A percentile compares a stretch with the other conserved stretches of the same genome.
Conservation (phyloP, 108 stramenopile species). For the Asterionellopsis glacialis region DNA sequence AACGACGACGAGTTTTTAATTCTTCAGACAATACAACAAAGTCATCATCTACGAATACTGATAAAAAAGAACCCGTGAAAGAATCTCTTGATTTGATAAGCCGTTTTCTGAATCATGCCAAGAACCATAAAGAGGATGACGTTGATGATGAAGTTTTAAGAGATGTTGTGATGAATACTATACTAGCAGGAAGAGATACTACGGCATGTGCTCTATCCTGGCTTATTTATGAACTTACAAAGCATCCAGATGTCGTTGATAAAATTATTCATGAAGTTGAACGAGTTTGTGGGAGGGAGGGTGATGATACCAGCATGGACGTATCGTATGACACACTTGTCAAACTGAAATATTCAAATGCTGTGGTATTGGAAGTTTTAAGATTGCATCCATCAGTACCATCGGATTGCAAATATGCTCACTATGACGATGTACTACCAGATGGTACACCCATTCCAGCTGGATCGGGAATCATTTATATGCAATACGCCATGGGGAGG, state of each 20-base stretch:
- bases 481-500: constrained; percentile 31
- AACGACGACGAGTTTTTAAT: too few species aligned
- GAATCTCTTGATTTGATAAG: too few species aligned
- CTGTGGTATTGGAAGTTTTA: constrained; percentile 32
- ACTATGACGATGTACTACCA: constrained; percentile 36
- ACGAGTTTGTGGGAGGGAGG: constrained; percentile 7
- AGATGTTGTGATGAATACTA: constrained; percentile 41
- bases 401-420: constrained; percentile 23
- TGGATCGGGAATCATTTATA: constrained; percentile 22
- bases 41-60: too few species aligned
- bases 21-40: too few species aligned
- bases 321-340: background rate
- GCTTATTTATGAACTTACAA: constrained; percentile 34
- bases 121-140: too few species aligned
- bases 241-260: constrained; percentile 20
- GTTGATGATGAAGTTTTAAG: constrained; percentile 23
- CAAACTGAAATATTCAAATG: constrained; percentile 24
- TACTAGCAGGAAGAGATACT: constrained; percentile 60
- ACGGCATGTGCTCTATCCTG: constrained; percentile 48
- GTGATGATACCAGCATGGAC: background rate
- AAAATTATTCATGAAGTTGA: constrained; percentile 31
- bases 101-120: too few species aligned
- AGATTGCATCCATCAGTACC: constrained; percentile 47
- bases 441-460: constrained; percentile 41
- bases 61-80: too few species aligned